A percentile compares a stretch with the other conserved stretches of the same genome.
Evolutionary conservation across 1,284 basidiomycete species (phyloP).

Genomic region (Boletus sp.): DNA sequence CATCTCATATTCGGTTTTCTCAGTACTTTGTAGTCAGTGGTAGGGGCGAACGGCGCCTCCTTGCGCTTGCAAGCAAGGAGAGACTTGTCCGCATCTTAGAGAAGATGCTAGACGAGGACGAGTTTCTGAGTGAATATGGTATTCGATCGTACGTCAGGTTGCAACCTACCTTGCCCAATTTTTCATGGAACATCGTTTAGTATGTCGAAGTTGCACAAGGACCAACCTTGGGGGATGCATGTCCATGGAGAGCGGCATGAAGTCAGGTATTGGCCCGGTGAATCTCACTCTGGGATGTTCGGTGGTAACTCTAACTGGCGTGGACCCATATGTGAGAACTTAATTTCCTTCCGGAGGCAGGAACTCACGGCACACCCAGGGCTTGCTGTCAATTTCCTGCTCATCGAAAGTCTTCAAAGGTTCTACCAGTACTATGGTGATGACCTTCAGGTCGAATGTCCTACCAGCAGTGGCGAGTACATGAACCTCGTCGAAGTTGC

Average conservation of each 20-base stretch:
- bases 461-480: conserved; percentile 90
- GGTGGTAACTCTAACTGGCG: conserved; percentile 98
- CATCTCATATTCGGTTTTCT: conserved; percentile 6
- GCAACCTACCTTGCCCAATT: neutral
- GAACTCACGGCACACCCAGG: conserved; percentile 35
- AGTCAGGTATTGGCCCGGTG: conserved; percentile 96
- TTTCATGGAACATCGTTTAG: conserved; percentile 37
- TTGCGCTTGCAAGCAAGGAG: conserved; percentile 91
- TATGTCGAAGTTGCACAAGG: conserved; percentile 84
- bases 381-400: conserved; percentile 92
- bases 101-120: conserved; percentile 95
- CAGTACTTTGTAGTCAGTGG: conserved; percentile 53
- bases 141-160: conserved; percentile 71
- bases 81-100: conserved; percentile 83
- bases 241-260: conserved; percentile 90
- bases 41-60: conserved; percentile 80
- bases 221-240: conserved; percentile 91
- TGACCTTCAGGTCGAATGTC: conserved; percentile 88
- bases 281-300: conserved; percentile 96
- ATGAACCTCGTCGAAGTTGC: conserved; percentile 93
- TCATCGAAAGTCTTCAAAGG: conserved; percentile 91
- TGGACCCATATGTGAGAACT: conserved; percentile 69
- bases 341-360: neutral
- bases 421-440: conserved; percentile 98
- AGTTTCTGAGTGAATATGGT: conserved; percentile 93